phyloP scores from a whole-genome alignment of 306 rosid genomes.

The Dalbergia cochinchinensis region DNA sequence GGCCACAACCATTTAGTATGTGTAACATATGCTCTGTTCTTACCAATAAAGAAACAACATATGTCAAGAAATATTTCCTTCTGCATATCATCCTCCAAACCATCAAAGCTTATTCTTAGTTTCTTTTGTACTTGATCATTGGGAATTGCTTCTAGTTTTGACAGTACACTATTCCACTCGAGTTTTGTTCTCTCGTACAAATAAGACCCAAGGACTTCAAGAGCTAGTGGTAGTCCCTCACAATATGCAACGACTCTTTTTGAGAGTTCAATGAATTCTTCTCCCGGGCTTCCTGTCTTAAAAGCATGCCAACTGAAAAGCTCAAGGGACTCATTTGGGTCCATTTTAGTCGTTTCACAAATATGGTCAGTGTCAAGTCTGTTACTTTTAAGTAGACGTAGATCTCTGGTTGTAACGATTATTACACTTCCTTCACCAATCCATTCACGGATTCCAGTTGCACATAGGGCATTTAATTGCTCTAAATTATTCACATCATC shows the following conservation, averaged over 20 bases:
- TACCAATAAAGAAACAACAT: constrained; percentile 54
- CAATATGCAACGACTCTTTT: constrained; percentile 23
- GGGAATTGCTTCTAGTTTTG: constrained; percentile 45
- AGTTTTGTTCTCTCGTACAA: constrained; percentile 14
- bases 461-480: background rate
- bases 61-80: constrained; percentile 56
- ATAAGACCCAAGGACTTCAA: constrained; percentile 52
- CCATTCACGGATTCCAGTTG: background rate
- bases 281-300: background rate
- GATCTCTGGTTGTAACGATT: constrained; percentile 46
- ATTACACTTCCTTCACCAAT: constrained; percentile 43
- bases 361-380: background rate
- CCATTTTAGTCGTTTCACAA: background rate
- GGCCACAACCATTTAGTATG: constrained; percentile 48
- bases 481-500: constrained; percentile 25
- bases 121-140: constrained; percentile 40
- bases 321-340: constrained; percentile 36
- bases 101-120: constrained; percentile 37
- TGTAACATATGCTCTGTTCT: constrained; percentile 24
- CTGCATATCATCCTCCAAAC: background rate
- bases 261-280: constrained; percentile 25
- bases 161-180: constrained; percentile 47
- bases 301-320: constrained; percentile 52
- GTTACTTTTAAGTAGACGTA: background rate
- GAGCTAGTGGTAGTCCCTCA: constrained; percentile 57